phyloP scores from a whole-genome alignment of 2,329 filamentous ascomycete species.

The Aspergillus neotritici region DNA sequence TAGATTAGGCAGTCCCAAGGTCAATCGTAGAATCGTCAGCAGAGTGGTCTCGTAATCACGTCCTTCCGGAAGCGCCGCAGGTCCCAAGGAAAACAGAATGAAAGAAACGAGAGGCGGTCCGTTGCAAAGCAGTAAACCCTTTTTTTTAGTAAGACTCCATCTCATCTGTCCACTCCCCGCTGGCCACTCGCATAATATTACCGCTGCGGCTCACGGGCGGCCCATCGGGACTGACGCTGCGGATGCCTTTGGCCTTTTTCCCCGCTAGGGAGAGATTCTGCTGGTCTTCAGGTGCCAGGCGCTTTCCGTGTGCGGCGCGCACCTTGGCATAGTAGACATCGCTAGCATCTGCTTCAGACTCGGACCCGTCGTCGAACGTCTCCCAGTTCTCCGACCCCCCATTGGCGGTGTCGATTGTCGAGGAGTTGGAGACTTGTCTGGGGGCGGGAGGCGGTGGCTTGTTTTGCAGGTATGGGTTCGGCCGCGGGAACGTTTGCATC shows the following conservation, averaged over 20 bases:
- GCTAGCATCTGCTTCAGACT: conserved; percentile 65
- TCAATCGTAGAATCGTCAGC: conserved; percentile 26
- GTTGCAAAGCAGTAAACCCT: no score
- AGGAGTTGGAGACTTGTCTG: conserved; percentile 69
- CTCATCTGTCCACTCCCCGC: conserved; percentile 52
- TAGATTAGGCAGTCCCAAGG: conserved; percentile 13
- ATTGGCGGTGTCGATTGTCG: conserved; percentile 57
- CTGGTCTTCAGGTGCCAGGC: conserved; percentile 44
- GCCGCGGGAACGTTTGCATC: conserved; percentile 26
- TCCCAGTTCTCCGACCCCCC: conserved; percentile 97
- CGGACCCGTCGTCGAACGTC: conserved; percentile 81
- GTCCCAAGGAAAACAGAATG: conserved; percentile 7
- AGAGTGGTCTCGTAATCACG: conserved; percentile 15
- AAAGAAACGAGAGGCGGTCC: conserved; percentile 3
- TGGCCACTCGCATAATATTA: conserved; percentile 43
- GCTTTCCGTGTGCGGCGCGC: conserved; percentile 62
- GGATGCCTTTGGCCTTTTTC: conserved; percentile 44
- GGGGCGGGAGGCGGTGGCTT: conserved; percentile 38
- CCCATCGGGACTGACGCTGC: conserved; percentile 42
- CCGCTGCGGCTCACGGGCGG: conserved; percentile 37
- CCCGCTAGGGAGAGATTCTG: conserved; percentile 26
- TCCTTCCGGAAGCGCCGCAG: conserved; percentile 16
- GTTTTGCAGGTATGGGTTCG: conserved; percentile 33
- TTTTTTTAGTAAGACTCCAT: conserved; percentile 36
- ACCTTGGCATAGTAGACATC: conserved; percentile 78